Evolutionary conservation across 1,284 basidiomycete species (phyloP), one percentile per base, ranked within the genome.

Genomic region (Papiliotrema fonsecae): DNA sequence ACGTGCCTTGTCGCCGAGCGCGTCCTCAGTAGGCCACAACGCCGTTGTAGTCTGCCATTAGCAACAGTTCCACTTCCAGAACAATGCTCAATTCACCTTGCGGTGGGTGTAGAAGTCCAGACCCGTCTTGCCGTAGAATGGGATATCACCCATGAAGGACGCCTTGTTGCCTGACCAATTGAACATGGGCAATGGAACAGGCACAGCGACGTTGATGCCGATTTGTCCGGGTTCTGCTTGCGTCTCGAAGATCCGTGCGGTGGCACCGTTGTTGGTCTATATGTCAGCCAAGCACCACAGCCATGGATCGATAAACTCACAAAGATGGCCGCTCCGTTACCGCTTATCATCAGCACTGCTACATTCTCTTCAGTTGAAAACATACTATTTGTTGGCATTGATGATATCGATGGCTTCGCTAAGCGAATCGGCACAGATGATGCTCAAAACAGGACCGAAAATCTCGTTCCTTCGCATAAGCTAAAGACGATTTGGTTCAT

Each of bases 291-390:
- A 7, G 14, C 21, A 2, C 6, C 6, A 9, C 4, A 45, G 10
- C 14, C n/a, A n/a, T n/a, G n/a, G n/a, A n/a, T n/a, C n/a, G 41
- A 19, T 10, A 9, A 14, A 41, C 57, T 36, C 32, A 61, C 59
- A 73, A 97, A 97, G 67, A 97, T 91, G 21, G 91, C 88, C n/a
- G 91, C 83, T 26, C 93, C 94, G 69, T 97, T 97, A 2, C 93
- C 78, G 61, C 64, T 67, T 42, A 2, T 4, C 6, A 4, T 34
- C 30, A 35, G 28, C 45, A 54, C 43, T 52, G 47, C 44, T 13
- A 18, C 9, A 28, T 35, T 34, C 25, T 44, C 7, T 14, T 36
- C 41, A 16, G 18, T 36, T 14, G 22, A n/a, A 31, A 14, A 64
- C 58, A 45, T 44, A 88, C 67, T 88, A 96, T 65, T 76, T 80